Evolutionary conservation across 1,284 basidiomycete species (phyloP).

Genomic region (Moniliophthora roreri): DNA sequence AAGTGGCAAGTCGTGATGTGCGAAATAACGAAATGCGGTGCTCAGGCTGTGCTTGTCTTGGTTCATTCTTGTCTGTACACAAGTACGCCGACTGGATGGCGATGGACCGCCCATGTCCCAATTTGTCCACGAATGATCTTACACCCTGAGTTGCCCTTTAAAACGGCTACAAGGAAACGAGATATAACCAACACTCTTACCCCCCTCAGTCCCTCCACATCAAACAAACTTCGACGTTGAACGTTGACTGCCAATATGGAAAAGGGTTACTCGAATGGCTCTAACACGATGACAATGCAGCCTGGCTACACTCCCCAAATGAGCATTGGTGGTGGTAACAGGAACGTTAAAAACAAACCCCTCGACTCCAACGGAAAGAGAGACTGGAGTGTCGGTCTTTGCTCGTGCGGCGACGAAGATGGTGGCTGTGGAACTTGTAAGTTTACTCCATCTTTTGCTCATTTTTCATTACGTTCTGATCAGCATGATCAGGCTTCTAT

Average conservation of each 20-base stretch:
- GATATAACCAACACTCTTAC: too few species aligned
- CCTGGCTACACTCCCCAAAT: conserved; percentile 22
- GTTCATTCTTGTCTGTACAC: too few species aligned
- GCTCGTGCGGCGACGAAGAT: conserved; percentile 26
- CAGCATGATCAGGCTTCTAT: background rate
- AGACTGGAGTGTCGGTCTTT: conserved; percentile 40
- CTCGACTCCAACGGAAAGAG: conserved; percentile 32
- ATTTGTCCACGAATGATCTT: too few species aligned
- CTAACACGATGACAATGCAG: conserved; percentile 5
- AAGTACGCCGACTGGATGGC: too few species aligned
- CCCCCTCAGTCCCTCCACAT: too few species aligned
- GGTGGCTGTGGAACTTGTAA: conserved; percentile 33
- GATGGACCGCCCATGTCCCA: too few species aligned
- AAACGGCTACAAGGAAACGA: too few species aligned
- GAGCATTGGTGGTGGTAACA: conserved; percentile 25
- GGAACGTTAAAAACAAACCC: conserved; percentile 33
- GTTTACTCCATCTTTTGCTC: conserved; percentile 10
- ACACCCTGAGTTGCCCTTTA: too few species aligned
- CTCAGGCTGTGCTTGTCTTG: too few species aligned
- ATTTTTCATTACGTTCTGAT: background rate
- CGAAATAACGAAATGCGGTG: too few species aligned
- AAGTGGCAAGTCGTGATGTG: too few species aligned
- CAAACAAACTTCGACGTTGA: too few species aligned
- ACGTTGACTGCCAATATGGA: background rate
- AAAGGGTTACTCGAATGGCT: background rate